Evolutionary conservation across 192 early-diverging fungal species (phyloP).

Genomic region (Backusella sp.): DNA sequence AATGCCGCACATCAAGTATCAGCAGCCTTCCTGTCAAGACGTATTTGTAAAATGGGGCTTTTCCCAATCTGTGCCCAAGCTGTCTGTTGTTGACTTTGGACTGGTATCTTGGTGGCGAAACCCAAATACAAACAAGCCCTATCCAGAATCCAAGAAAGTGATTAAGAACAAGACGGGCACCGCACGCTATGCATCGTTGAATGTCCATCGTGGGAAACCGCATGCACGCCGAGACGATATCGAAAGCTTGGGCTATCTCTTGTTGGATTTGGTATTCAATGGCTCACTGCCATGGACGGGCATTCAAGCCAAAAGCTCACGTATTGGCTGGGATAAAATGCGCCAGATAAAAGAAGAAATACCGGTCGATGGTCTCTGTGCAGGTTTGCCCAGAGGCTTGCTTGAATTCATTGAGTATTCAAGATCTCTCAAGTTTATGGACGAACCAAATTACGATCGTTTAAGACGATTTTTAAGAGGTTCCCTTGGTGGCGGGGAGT

Average conservation of each 20-base stretch:
- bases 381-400: conserved; percentile 72
- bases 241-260: conserved; percentile 81
- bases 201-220: conserved; percentile 79
- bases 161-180: conserved; percentile 66
- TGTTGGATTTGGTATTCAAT: conserved; percentile 70
- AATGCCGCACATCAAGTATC: neutral
- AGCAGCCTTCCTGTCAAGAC: conserved; percentile 18
- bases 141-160: conserved; percentile 32
- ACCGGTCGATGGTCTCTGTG: conserved; percentile 67
- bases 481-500: conserved; percentile 10
- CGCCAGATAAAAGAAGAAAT: conserved; percentile 74
- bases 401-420: conserved; percentile 71
- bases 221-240: conserved; percentile 87
- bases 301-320: conserved; percentile 76
- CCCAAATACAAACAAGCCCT: conserved; percentile 41
- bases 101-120: conserved; percentile 46
- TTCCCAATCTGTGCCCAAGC: conserved; percentile 10
- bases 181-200: conserved; percentile 81
- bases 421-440: conserved; percentile 69
- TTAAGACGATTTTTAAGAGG: conserved; percentile 42
- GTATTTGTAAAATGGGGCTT: conserved; percentile 23
- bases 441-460: conserved; percentile 80
- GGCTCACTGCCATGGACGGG: conserved; percentile 87
- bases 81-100: conserved; percentile 62
- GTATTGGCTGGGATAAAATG: conserved; percentile 87